Conservation (phyloP, 83 land plant species). For the Picea abies region DNA sequence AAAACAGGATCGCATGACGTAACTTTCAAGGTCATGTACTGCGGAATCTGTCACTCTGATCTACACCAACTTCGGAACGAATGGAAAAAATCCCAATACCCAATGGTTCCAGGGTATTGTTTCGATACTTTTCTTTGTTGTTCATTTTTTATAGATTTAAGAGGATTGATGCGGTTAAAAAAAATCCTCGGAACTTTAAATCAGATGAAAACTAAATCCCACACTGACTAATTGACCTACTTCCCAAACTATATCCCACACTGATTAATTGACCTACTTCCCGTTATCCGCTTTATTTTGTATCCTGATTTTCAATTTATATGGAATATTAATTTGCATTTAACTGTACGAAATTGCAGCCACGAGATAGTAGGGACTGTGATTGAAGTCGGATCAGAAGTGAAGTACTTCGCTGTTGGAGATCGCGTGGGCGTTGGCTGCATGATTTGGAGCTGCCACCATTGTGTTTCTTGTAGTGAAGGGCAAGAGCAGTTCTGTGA, state of each 20-base stretch:
- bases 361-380: constrained; percentile 65
- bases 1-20: no score
- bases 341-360: constrained; percentile 20
- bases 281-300: no score
- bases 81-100: no score
- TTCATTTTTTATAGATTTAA: no score
- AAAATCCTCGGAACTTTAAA: constrained; percentile 37
- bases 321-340: no score
- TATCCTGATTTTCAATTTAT: no score
- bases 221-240: no score
- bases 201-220: constrained; percentile 36
- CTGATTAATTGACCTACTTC: background rate
- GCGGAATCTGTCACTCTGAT: no score
- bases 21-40: no score
- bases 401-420: constrained; percentile 31
- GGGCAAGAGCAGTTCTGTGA: constrained; percentile 37
- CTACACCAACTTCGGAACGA: no score
- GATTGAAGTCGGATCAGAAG: constrained; percentile 43
- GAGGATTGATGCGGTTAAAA: background rate
- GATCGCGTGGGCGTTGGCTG: constrained; percentile 57
- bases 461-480: constrained; percentile 38
- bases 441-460: constrained; percentile 28
- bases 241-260: constrained; percentile 60
- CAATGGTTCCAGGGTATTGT: no score
- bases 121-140: constrained; percentile 12